These are phyloP conservation scores for Daldinia eschscholtzii DNA, from an alignment of 2,329 filamentous ascomycete species.

Conservation along the genomic window DNA sequence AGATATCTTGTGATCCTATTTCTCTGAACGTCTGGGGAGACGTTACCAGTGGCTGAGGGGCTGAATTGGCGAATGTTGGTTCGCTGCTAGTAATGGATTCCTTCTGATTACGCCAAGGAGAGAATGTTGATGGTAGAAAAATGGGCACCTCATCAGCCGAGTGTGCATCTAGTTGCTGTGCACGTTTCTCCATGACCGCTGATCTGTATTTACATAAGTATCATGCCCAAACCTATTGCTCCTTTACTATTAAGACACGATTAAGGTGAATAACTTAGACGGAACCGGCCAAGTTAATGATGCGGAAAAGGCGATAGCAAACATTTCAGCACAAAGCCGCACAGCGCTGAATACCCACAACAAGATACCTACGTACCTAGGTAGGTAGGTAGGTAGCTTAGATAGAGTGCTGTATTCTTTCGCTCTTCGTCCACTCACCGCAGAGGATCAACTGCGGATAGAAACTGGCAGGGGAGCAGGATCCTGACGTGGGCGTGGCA, in stretches of 20 bases:
- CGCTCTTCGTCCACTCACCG: slow-evolving; percentile 9
- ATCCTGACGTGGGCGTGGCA: slow-evolving; percentile 28
- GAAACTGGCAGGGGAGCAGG: slow-evolving; percentile 31
- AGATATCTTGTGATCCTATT: not conserved
- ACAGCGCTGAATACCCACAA: not conserved
- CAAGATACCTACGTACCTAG: not conserved
- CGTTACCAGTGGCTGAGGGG: slow-evolving; percentile 14
- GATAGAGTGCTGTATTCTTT: slow-evolving; percentile 5
- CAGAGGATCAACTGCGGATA: slow-evolving; percentile 27
- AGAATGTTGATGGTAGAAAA: slow-evolving; percentile 46
- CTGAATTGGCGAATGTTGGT: slow-evolving; percentile 3
- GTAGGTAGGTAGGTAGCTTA: too few species aligned
- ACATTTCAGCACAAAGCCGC: slow-evolving; percentile 16
- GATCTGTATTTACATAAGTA: slow-evolving; percentile 1
- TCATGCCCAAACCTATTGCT: not conserved
- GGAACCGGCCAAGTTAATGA: slow-evolving; percentile 12
- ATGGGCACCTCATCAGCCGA: slow-evolving; percentile 26
- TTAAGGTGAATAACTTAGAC: slow-evolving; percentile 11
- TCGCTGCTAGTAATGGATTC: slow-evolving; percentile 15
- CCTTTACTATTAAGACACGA: not conserved
- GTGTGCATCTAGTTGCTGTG: slow-evolving; percentile 9
- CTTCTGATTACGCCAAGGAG: slow-evolving; percentile 38
- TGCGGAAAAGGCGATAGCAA: slow-evolving; percentile 9
- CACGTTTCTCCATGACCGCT: slow-evolving; percentile 28
- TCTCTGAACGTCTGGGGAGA: slow-evolving; percentile 16